Conservation (phyloP, 345 rosid genomes). For the Ceriops decandra region DNA sequence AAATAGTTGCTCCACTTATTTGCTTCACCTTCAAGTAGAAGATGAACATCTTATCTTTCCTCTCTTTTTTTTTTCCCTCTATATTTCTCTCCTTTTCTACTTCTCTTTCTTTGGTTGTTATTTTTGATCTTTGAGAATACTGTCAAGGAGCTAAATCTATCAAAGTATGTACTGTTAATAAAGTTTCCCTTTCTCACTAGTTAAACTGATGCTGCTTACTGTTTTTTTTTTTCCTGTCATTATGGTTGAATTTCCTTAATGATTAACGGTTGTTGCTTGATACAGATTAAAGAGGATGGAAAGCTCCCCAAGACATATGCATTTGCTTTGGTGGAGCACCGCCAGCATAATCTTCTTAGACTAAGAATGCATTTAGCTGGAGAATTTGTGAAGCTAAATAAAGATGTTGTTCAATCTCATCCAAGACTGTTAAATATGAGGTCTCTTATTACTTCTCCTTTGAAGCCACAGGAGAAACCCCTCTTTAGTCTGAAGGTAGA, state of each 20-base stretch:
- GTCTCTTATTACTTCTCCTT: conserved; percentile 50
- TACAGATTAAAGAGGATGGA: conserved; percentile 56
- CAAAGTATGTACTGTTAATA: too few species aligned
- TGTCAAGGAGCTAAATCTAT: too few species aligned
- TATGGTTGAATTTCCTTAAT: conserved; percentile 12
- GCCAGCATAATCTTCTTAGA: conserved; percentile 49
- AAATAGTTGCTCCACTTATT: too few species aligned
- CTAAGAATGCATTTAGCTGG: conserved; percentile 84
- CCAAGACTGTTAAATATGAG: conserved; percentile 57
- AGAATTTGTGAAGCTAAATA: conserved; percentile 48
- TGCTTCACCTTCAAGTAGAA: too few species aligned
- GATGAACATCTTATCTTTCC: too few species aligned
- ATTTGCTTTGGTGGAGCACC: conserved; percentile 88
- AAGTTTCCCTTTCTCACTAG: too few species aligned
- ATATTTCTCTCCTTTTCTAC: too few species aligned
- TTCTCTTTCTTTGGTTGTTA: too few species aligned
- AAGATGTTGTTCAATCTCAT: conserved; percentile 37
- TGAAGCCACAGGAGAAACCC: conserved; percentile 42
- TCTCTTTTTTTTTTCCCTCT: too few species aligned
- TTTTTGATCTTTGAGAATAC: too few species aligned
- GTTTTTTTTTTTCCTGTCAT: neutral
- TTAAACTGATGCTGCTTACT: neutral
- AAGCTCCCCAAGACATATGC: conserved; percentile 67
- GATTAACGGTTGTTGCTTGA: conserved; percentile 4
- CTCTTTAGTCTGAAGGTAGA: conserved; percentile 71